Percentiles rank a stretch among this genome's conserved stretches.
These are phyloP conservation scores for Eucalyptus marginata DNA, from an alignment of 345 rosid species.

Conservation along the genomic window DNA sequence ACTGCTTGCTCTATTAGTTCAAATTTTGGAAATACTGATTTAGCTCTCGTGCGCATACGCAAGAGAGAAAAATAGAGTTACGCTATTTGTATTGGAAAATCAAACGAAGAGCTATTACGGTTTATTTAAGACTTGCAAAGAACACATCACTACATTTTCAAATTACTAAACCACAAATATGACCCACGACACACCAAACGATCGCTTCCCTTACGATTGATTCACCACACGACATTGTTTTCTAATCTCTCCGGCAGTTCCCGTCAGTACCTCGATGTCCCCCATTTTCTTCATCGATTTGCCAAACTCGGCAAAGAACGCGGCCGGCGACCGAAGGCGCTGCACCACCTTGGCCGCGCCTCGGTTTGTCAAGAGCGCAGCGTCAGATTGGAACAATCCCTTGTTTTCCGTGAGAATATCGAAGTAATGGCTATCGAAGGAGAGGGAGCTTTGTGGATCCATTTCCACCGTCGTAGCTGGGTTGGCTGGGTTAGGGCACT, in stretches of 20 bases:
- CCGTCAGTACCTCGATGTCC: not conserved
- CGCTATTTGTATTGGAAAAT: not conserved
- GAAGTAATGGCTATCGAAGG: constrained; percentile 13
- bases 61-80: not conserved
- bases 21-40: not conserved
- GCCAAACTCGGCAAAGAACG: not conserved
- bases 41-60: not conserved
- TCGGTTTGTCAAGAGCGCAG: constrained; percentile 5
- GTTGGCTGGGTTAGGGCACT: not conserved
- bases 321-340: fast-evolving
- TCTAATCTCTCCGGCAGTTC: not conserved
- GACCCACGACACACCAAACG: not conserved
- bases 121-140: not conserved
- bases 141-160: not conserved
- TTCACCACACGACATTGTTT: not conserved
- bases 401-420: constrained; percentile 1
- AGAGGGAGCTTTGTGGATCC: not conserved
- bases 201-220: not conserved
- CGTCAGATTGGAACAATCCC: constrained; percentile 18
- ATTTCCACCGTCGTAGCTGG: not conserved
- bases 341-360: not conserved
- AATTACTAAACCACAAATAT: not conserved
- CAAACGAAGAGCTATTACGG: not conserved
- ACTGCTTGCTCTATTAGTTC: not conserved
- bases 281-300: constrained; percentile 1